A percentile compares a stretch with the other conserved stretches of the same genome.
Conservation (phyloP, 2,329 filamentous ascomycete species). For the Penicillium sp. region DNA sequence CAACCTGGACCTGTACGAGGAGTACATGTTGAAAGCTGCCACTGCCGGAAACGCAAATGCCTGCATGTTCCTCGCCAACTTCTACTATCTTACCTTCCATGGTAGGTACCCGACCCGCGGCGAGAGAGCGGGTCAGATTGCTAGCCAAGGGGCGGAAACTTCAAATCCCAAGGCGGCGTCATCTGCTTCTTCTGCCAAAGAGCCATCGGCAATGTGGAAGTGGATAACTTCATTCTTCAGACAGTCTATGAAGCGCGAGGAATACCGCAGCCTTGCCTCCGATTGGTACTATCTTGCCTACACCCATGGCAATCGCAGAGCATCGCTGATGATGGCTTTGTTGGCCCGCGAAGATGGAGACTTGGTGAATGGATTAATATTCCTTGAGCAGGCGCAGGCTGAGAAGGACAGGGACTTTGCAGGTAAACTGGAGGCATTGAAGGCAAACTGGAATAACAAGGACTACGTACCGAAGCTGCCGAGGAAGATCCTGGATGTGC, state of each 20-base stretch:
- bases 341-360: slow-evolving; percentile 28
- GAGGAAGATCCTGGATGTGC: slow-evolving; percentile 21
- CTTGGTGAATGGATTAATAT: slow-evolving; percentile 8
- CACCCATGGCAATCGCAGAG: slow-evolving; percentile 15
- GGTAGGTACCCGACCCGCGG: slow-evolving; percentile 24
- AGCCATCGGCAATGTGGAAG: not conserved
- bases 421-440: slow-evolving; percentile 12
- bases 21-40: slow-evolving; percentile 34
- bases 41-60: slow-evolving; percentile 26
- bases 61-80: slow-evolving; percentile 34
- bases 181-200: not conserved
- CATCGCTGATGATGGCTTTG: slow-evolving; percentile 28
- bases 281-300: slow-evolving; percentile 35
- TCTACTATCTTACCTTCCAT: slow-evolving; percentile 34
- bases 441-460: slow-evolving; percentile 22
- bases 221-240: slow-evolving; percentile 12
- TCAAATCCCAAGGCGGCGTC: not conserved
- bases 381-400: slow-evolving; percentile 12
- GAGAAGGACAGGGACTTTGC: slow-evolving; percentile 10
- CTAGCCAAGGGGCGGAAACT: not conserved
- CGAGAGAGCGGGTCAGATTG: slow-evolving; percentile 3
- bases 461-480: slow-evolving; percentile 16
- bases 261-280: slow-evolving; percentile 28
- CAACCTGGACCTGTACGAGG: slow-evolving; percentile 31
- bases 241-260: slow-evolving; percentile 14